Conservation (phyloP, 2,329 filamentous ascomycete species). For the Penicillium nordicum region DNA sequence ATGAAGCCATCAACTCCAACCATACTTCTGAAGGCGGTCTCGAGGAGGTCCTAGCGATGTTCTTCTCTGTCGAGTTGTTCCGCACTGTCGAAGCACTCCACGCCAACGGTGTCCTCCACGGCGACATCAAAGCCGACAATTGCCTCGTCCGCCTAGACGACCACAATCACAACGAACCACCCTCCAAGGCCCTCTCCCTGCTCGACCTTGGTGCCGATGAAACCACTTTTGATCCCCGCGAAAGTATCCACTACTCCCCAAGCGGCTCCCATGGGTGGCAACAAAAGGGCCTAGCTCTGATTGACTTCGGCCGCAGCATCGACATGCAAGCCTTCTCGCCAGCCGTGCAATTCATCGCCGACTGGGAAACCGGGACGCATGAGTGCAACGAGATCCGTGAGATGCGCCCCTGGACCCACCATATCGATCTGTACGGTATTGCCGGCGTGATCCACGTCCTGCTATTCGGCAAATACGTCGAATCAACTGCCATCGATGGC, state of each 20-base stretch:
- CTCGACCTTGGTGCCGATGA: conserved; percentile 27
- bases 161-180: conserved; percentile 24
- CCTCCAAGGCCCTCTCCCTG: conserved; percentile 27
- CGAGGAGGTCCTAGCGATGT: conserved; percentile 91
- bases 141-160: conserved; percentile 80
- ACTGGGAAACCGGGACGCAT: conserved; percentile 83
- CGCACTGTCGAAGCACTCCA: conserved; percentile 88
- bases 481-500: conserved; percentile 55
- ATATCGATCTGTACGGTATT: conserved; percentile 92
- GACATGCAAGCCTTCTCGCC: conserved; percentile 82
- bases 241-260: conserved; percentile 60
- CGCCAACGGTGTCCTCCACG: conserved; percentile 74
- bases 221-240: conserved; percentile 20
- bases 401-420: conserved; percentile 91
- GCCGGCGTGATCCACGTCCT: conserved; percentile 84
- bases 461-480: conserved; percentile 92
- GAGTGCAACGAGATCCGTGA: conserved; percentile 97
- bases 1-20: conserved; percentile 55
- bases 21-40: conserved; percentile 60
- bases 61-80: conserved; percentile 87
- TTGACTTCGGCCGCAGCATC: conserved; percentile 92
- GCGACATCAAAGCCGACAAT: conserved; percentile 94
- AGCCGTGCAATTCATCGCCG: conserved; percentile 82
- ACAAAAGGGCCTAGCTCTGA: conserved; percentile 75
- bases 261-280: conserved; percentile 76